phyloP scores from a whole-genome alignment of 352 stramenopile genomes.

The Pythium rhizo-oryzae region DNA sequence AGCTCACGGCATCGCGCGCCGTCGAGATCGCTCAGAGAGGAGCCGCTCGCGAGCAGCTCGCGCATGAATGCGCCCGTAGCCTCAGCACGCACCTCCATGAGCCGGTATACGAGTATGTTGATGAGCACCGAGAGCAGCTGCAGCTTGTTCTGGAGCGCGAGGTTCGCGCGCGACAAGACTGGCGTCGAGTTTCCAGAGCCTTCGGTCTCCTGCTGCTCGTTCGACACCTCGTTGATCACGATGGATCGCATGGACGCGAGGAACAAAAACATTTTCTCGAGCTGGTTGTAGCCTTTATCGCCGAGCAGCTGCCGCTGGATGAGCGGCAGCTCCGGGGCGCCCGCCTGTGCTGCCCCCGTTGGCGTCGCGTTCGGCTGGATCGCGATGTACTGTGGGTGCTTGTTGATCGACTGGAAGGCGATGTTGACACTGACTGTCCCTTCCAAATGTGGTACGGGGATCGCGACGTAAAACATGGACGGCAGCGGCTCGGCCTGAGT shows the following conservation, averaged over 20 bases:
- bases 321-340: conserved; percentile 37
- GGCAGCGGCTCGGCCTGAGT: conserved; percentile 37
- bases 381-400: conserved; percentile 79
- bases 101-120: conserved; percentile 81
- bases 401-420: conserved; percentile 79
- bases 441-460: conserved; percentile 72
- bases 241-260: conserved; percentile 81
- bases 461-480: conserved; percentile 88
- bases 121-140: conserved; percentile 81
- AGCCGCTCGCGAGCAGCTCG: conserved; percentile 38
- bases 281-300: conserved; percentile 88
- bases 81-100: conserved; percentile 64
- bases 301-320: conserved; percentile 75
- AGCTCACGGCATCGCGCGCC: conserved; percentile 46
- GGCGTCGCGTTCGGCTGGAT: conserved; percentile 46
- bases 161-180: conserved; percentile 56
- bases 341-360: conserved; percentile 24
- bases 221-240: conserved; percentile 42
- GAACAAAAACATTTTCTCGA: conserved; percentile 88
- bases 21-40: conserved; percentile 45
- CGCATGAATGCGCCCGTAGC: conserved; percentile 58
- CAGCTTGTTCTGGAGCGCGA: conserved; percentile 84
- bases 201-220: conserved; percentile 3
- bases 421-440: conserved; percentile 80
- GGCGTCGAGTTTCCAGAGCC: background rate